Conservation (phyloP, 1,284 basidiomycete genomes). For the Tilletia walkeri region DNA sequence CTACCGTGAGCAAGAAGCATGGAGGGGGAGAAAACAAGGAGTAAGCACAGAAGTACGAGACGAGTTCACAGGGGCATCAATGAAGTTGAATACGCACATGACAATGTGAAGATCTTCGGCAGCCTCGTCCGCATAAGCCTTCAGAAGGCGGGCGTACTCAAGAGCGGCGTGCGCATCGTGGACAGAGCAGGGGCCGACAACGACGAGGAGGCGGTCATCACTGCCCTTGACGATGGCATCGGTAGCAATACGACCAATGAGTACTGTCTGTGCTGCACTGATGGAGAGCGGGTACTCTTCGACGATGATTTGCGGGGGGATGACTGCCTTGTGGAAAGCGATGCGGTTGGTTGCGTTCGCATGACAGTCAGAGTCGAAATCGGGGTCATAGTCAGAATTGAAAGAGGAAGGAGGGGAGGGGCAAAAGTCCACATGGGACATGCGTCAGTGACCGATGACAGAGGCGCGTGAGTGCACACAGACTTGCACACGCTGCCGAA, state of each 20-base stretch:
- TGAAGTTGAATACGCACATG: background rate
- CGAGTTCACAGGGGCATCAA: too few relatives aligned
- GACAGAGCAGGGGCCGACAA: slow-evolving; percentile 54
- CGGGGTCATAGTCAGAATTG: background rate
- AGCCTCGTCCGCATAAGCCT: slow-evolving; percentile 9
- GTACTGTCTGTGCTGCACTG: slow-evolving; percentile 41
- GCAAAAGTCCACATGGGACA: background rate
- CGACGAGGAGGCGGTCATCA: slow-evolving; percentile 51
- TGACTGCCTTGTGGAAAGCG: slow-evolving; percentile 22
- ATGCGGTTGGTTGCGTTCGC: background rate
- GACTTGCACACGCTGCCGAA: background rate
- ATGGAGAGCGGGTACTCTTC: slow-evolving; percentile 51
- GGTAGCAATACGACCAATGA: slow-evolving; percentile 37
- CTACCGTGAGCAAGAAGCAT: background rate
- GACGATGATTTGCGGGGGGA: slow-evolving; percentile 51
- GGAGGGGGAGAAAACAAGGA: too few relatives aligned
- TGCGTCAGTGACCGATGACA: background rate
- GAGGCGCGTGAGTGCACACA: background rate
- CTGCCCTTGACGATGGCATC: slow-evolving; percentile 47
- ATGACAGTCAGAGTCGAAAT: background rate
- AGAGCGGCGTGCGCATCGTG: slow-evolving; percentile 52
- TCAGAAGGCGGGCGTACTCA: slow-evolving; percentile 36
- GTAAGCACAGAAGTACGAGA: slow-evolving; percentile 18
- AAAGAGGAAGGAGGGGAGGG: background rate
- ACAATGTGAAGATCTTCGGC: slow-evolving; percentile 12